Evolutionary conservation across 176 grass and related monocot species (phyloP), one percentile per base, ranked within the genome.

Genomic region (Lolium perenne): DNA sequence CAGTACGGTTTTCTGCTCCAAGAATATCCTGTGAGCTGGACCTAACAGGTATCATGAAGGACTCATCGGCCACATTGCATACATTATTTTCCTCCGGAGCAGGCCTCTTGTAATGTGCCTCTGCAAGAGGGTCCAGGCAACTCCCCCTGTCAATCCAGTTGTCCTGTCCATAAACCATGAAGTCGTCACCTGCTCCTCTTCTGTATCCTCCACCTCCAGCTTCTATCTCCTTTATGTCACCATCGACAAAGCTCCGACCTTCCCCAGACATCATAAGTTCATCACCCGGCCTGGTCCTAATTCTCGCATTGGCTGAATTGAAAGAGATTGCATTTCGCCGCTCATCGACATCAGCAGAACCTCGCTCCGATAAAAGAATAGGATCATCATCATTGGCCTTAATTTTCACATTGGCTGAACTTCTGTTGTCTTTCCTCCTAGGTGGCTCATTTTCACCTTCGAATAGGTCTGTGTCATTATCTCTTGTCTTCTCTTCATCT

Each of bases 11-110:
- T 62, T 92, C 92, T 26, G 88, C 35, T 67, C 78, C 90, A 88
- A 81, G 63, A 70, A 84, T 85, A 71, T 92, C 86, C 51, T 87
- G 84, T 76, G 77, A 87, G 60, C 41, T 87, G 54, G 83, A 91
- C 87, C 87, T 94, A 83, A 88, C 74, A 86, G 97, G 94, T 85
- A 99, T 79, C 85, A 96, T 86, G 76, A 99, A 98, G 41, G 97
- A 93, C 76, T 96, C 97, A 74, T 99, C 97, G 38, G 76, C 84
- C 14, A 80, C 75, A 50, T 59, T 61, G 8, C 78, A 68, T n/a
- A 54, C 77, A 84, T 54, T 81, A 73, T 88, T 87, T 57, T 89
- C 88, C 53, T 80, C 71, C 35, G 69, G 45, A 29, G 47, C 87
- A 40, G 86, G 56, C 20, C 79, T 87, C 85, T 74, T 88, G 84